Percentiles rank a stretch among this genome's conserved stretches.
Conservation (phyloP, 2,329 filamentous ascomycete genomes). For the Colletotrichum musae region DNA sequence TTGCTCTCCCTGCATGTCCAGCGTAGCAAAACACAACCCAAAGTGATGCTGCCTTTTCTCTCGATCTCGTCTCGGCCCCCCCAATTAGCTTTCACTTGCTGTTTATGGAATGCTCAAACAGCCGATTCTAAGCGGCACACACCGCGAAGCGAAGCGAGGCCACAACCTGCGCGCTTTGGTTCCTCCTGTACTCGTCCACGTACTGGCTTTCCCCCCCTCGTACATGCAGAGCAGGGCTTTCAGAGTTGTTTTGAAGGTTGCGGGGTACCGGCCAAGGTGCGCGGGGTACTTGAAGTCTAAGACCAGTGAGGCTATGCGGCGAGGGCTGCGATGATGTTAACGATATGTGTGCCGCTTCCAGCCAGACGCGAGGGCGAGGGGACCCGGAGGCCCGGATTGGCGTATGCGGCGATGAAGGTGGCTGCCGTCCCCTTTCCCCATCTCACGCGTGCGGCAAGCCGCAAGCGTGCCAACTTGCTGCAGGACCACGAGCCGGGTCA, state of each 20-base stretch:
- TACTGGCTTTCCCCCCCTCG: too few relatives aligned
- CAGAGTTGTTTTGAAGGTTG: slow-evolving; percentile 35
- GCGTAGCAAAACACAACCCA: slow-evolving; percentile 5
- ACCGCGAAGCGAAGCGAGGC: background rate
- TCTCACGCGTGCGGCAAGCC: too few relatives aligned
- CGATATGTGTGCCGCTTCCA: slow-evolving; percentile 5
- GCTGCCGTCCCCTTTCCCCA: slow-evolving; percentile 1
- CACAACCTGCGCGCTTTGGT: background rate
- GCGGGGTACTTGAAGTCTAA: slow-evolving; percentile 38
- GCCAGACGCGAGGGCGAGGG: background rate
- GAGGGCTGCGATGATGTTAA: slow-evolving; percentile 1
- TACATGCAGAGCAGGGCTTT: background rate
- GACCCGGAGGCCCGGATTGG: slow-evolving; percentile 2
- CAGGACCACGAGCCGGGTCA: background rate
- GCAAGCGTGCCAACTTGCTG: too few relatives aligned
- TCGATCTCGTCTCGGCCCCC: background rate
- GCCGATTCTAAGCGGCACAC: slow-evolving; percentile 20
- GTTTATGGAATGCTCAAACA: slow-evolving; percentile 15
- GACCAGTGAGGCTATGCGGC: slow-evolving; percentile 8
- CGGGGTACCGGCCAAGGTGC: slow-evolving; percentile 31
- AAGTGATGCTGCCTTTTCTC: background rate
- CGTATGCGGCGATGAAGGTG: slow-evolving; percentile 20
- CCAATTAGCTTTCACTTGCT: slow-evolving; percentile 10
- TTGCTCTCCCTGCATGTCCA: background rate
- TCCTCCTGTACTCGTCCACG: background rate